phyloP scores from a whole-genome alignment of 768 basidiomycete genomes.

The Mycena vitilis region DNA sequence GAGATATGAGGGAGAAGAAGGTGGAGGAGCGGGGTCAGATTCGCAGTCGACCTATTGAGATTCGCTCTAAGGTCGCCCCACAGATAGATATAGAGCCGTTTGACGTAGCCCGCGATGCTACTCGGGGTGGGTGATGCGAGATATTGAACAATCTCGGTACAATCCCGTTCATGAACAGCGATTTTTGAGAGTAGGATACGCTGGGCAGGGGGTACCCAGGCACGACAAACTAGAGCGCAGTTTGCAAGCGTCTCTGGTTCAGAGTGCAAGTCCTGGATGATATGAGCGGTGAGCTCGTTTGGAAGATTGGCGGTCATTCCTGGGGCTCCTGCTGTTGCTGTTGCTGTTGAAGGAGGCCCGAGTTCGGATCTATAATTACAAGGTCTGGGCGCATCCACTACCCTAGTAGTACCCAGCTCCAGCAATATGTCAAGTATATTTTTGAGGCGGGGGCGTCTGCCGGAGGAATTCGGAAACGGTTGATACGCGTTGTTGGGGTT shows the following conservation, averaged over 20 bases:
- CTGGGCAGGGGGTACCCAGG: slow-evolving; percentile 25
- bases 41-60: slow-evolving; percentile 9
- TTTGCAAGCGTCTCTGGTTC: slow-evolving; percentile 19
- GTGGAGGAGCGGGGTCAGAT: slow-evolving; percentile 19
- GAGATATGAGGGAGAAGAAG: slow-evolving; percentile 31
- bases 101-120: slow-evolving; percentile 17
- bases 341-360: too few relatives aligned
- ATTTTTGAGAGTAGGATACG: slow-evolving; percentile 27
- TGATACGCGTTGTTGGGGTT: slow-evolving; percentile 13
- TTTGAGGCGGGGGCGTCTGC: too few relatives aligned
- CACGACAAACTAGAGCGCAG: slow-evolving; percentile 31
- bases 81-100: slow-evolving; percentile 20
- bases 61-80: slow-evolving; percentile 26
- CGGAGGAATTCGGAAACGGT: too few relatives aligned
- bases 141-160: slow-evolving; percentile 14
- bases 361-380: too few relatives aligned
- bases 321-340: background rate
- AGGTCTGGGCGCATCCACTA: too few relatives aligned
- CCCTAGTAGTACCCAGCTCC: too few relatives aligned
- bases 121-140: slow-evolving; percentile 14
- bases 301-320: slow-evolving; percentile 24
- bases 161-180: slow-evolving; percentile 26
- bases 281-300: slow-evolving; percentile 25
- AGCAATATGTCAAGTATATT: too few relatives aligned
- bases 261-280: slow-evolving; percentile 20